Evolutionary conservation across 2,329 filamentous ascomycete genomes (phyloP), one percentile per base, ranked within the genome.

Genomic region (Epichloe hybrida): DNA sequence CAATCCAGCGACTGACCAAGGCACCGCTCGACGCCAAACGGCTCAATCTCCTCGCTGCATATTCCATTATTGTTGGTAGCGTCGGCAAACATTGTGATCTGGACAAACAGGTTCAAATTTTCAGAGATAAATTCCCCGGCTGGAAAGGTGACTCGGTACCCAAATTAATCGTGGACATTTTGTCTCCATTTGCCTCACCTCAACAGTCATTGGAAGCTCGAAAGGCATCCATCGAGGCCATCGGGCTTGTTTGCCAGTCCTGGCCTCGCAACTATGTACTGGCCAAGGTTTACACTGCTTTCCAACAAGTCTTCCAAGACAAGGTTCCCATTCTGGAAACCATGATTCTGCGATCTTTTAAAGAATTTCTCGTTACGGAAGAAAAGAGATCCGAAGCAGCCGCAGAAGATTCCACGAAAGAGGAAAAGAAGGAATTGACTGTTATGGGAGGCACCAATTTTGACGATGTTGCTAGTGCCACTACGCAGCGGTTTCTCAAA

Each of bases 1-100:
- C 72, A 5, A 72, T 80, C 4, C 70, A 73, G 47, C 72, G 71
- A 37, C 65, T 76, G 49, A 67, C 65, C 21, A 61, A 66, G 43
- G 64, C 68, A 9, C 63, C 71, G 31, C 62, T 80, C 47, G 72
- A 75, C 46, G 65, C 73, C 50, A 77, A 69, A 53, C 75, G 68
- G 51, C 72, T 76, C 17, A 77, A 72, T 39, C 74, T 78, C 52
- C 80, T 86, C 45, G 76, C 74, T 58, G 82, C 81, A 47, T 90
- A 86, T 59, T 79, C 94, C 11, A 76, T 84, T 41, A 88, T 98
- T 55, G 79, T 89, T 11, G 93, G 91, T 3, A 86, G 85, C 65
- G 84, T 91, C 51, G 89, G 87, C n/a, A 93, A 94, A 61, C 85
- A 93, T 58, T 95, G 89, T 65, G 81, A 95, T 56, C 76, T 98